These are phyloP conservation scores for Scleroderma citrinum DNA, from an alignment of 768 basidiomycete species.

Conservation along the genomic window DNA sequence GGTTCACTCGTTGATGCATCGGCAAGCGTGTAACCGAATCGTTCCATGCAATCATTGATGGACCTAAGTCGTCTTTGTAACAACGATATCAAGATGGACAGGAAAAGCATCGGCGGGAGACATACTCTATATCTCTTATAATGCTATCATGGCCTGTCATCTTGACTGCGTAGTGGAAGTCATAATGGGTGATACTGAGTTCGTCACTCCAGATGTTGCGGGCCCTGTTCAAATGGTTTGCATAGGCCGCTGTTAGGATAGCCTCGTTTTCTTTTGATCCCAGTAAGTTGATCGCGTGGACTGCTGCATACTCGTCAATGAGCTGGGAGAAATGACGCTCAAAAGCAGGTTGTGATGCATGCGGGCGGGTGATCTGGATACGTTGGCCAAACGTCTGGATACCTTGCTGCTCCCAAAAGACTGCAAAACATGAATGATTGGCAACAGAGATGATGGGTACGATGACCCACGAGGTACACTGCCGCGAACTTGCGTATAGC, in stretches of 20 bases:
- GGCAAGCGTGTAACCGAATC: slow-evolving; percentile 82
- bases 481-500: slow-evolving; percentile 91
- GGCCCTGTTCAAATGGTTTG: slow-evolving; percentile 68
- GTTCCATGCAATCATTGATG: slow-evolving; percentile 61
- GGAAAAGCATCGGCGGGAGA: neutral
- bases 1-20: slow-evolving; percentile 59
- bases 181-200: slow-evolving; percentile 81
- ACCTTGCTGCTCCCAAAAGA: slow-evolving; percentile 99
- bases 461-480: slow-evolving; percentile 82
- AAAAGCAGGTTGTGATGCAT: slow-evolving; percentile 95
- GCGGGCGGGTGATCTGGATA: slow-evolving; percentile 92
- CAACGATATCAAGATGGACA: slow-evolving; percentile 4
- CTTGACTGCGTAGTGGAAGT: slow-evolving; percentile 85
- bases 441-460: neutral
- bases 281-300: slow-evolving; percentile 88
- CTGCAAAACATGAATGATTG: slow-evolving; percentile 34
- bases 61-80: slow-evolving; percentile 53
- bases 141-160: slow-evolving; percentile 85
- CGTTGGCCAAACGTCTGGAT: slow-evolving; percentile 90
- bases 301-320: slow-evolving; percentile 76
- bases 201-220: slow-evolving; percentile 57
- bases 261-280: slow-evolving; percentile 92
- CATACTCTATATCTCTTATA: slow-evolving; percentile 62
- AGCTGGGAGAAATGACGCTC: slow-evolving; percentile 88
- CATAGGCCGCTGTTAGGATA: slow-evolving; percentile 76